Evolutionary conservation across 768 basidiomycete genomes (phyloP), one percentile per base, ranked within the genome.

Genomic region (Naematelia aurantialba): DNA sequence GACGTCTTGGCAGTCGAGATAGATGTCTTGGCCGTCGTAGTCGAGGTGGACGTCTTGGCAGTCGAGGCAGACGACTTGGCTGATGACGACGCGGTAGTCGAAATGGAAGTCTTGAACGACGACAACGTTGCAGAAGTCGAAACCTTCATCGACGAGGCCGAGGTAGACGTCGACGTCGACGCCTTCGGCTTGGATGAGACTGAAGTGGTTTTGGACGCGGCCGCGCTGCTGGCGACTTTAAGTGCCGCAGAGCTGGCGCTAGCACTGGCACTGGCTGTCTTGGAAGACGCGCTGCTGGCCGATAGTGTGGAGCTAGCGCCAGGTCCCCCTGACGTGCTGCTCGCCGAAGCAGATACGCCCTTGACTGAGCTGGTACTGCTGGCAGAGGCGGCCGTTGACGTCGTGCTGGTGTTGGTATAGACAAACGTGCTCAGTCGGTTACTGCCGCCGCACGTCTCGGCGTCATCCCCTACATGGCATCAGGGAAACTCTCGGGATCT

Each of bases 381-480:
- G 11, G 39, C 11, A 44, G 39, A 11, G 12, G 39, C 11, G 12
- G n/a, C 39, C 39, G 39, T 11, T 44, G 39, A 11, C 46, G 24
- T 47, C 10, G 46, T 19, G 46, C 10, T 25, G 5, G 46, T 19
- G 21, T 25, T 25, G n/a, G 46, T 55, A 52, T 34, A 42, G 27
- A 10, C 47, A 47, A 48, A 60, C 17, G 55, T 44, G 21, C 21
- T 49, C 8, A 60, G 25, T 1, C 39, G 47, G 25, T 10, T 21
- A 12, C 22, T 14, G 5, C 59, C 59, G 21, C 59, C 59, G 42
- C 59, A 60, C n/a, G 31, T 55, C 59, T 55, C 46, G 2, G 31
- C 47, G 1, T 52, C 8, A 19, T 22, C 30, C 17, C 59, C 59
- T 10, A 46, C 4, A 39, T 48, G 50, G 45, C 46, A 22, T n/a